Conservation (phyloP, 2,329 filamentous ascomycete genomes). For the Colletotrichum aenigma region DNA sequence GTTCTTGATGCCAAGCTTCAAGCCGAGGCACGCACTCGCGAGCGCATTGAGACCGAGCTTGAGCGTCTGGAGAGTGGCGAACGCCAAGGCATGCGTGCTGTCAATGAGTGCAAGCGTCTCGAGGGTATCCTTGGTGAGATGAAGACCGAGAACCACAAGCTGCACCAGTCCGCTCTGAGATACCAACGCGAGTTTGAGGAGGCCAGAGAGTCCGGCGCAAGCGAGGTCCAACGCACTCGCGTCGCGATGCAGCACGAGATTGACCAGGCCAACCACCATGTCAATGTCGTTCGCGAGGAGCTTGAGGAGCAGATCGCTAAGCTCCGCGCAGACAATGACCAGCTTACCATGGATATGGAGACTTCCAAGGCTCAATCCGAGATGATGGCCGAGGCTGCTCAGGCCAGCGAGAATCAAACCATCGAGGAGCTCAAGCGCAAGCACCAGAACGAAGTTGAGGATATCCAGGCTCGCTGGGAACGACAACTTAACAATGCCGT, state of each 20-base stretch:
- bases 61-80: slow-evolving; percentile 69
- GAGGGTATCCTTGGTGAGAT: slow-evolving; percentile 60
- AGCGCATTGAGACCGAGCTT: slow-evolving; percentile 70
- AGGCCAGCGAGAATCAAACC: slow-evolving; percentile 67
- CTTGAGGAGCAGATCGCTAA: slow-evolving; percentile 80
- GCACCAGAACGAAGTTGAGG: slow-evolving; percentile 73
- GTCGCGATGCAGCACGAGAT: slow-evolving; percentile 81
- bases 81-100: slow-evolving; percentile 67
- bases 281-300: slow-evolving; percentile 81
- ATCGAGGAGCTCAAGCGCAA: slow-evolving; percentile 57
- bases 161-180: slow-evolving; percentile 70
- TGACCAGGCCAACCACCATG: slow-evolving; percentile 82
- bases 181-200: slow-evolving; percentile 86
- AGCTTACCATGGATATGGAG: slow-evolving; percentile 78
- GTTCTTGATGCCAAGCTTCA: slow-evolving; percentile 79
- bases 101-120: slow-evolving; percentile 65
- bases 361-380: slow-evolving; percentile 82
- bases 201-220: slow-evolving; percentile 77
- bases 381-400: slow-evolving; percentile 82
- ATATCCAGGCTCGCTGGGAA: slow-evolving; percentile 76
- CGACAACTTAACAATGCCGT: slow-evolving; percentile 73
- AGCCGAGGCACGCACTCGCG: slow-evolving; percentile 72
- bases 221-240: slow-evolving; percentile 82
- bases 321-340: slow-evolving; percentile 77
- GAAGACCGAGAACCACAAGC: slow-evolving; percentile 71